phyloP scores from a whole-genome alignment of 2,329 filamentous ascomycete species.

The Aurifilum marmelostoma region DNA sequence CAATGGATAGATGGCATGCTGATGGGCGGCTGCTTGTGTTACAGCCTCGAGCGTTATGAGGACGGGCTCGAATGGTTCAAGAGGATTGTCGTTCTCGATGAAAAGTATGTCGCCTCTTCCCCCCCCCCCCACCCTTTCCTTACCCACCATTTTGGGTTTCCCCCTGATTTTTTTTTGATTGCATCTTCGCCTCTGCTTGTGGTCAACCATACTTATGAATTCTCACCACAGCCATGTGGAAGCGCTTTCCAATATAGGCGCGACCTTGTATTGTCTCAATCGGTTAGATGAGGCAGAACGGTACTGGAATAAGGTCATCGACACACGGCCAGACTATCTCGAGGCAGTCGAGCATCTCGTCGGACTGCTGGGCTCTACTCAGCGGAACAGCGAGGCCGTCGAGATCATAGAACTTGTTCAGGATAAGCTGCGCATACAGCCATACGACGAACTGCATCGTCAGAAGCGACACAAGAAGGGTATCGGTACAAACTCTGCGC shows the following conservation, averaged over 20 bases:
- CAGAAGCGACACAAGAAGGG: constrained; percentile 32
- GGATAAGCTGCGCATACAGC: constrained; percentile 61
- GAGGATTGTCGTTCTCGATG: constrained; percentile 60
- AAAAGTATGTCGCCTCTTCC: constrained; percentile 49
- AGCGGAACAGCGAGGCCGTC: constrained; percentile 82
- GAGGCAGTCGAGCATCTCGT: constrained; percentile 96
- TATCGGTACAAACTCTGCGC: constrained; percentile 31
- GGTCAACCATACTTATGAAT: constrained; percentile 31
- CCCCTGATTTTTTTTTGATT: no score
- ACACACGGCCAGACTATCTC: constrained; percentile 82
- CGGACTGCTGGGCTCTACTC: constrained; percentile 79
- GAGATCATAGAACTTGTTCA: constrained; percentile 87
- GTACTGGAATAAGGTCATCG: constrained; percentile 84
- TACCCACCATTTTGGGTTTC: no score
- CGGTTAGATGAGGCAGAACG: constrained; percentile 82
- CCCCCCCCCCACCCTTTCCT: neutral
- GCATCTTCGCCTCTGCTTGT: neutral
- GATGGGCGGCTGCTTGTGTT: constrained; percentile 87
- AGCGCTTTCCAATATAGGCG: constrained; percentile 90
- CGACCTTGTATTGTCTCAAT: constrained; percentile 82
- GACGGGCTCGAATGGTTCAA: constrained; percentile 77
- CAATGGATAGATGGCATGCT: constrained; percentile 93
- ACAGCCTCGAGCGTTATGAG: constrained; percentile 83
- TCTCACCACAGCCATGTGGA: constrained; percentile 72
- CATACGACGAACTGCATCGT: constrained; percentile 32